Conservation (phyloP, 176 grass and related monocot genomes). For the Aegilops sharonensis region DNA sequence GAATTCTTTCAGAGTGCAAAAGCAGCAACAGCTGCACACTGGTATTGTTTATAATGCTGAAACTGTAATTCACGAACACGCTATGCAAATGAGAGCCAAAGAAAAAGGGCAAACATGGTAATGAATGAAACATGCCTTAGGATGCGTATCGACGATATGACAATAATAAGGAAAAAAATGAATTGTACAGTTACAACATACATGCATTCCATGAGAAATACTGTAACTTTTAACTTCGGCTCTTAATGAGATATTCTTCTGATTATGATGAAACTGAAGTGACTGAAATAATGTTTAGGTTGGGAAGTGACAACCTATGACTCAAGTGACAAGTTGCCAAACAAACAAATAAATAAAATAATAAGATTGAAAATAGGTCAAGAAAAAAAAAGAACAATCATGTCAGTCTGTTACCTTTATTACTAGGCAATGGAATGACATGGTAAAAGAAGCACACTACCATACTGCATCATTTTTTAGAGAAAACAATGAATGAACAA, state of each 20-base stretch:
- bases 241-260: neutral
- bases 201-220: neutral
- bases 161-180: neutral
- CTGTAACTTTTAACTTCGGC: neutral
- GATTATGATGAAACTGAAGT: neutral
- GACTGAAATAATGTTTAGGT: neutral
- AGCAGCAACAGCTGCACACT: neutral
- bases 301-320: neutral
- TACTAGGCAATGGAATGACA: neutral
- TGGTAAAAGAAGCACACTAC: neutral
- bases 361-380: neutral
- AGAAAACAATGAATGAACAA: neutral
- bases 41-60: neutral
- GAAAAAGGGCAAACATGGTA: neutral
- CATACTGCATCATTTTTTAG: neutral
- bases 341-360: neutral
- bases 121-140: neutral
- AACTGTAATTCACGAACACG: neutral
- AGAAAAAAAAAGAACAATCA: neutral
- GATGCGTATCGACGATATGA: neutral
- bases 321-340: neutral
- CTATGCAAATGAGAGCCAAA: neutral
- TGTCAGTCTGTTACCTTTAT: neutral
- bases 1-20: neutral
- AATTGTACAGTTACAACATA: neutral